Percentiles rank a stretch among this genome's conserved stretches.
Conservation (phyloP, 805 yeast genomes). For the Candida quercuum region DNA sequence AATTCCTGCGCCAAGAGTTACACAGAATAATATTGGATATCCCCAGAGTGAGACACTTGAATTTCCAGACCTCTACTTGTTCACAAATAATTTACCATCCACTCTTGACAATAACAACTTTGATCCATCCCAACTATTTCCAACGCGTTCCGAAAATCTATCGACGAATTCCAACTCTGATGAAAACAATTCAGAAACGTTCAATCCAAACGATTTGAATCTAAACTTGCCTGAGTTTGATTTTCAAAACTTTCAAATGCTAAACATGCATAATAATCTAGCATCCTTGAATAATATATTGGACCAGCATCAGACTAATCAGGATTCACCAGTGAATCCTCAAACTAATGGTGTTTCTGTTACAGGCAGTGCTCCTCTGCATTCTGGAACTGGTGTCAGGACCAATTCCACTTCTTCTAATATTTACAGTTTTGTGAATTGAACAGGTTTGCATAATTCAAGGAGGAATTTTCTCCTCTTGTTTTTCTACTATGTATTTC, state of each 20-base stretch:
- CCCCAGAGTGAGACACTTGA: constrained; percentile 9
- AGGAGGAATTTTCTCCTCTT: background rate
- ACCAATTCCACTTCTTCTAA: constrained; percentile 4
- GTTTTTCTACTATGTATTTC: background rate
- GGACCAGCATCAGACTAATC: too few relatives aligned
- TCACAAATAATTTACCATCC: constrained; percentile 21
- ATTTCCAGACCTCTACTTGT: constrained; percentile 24
- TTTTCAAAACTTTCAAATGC: constrained; percentile 17
- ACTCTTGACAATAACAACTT: constrained; percentile 10
- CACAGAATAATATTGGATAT: background rate
- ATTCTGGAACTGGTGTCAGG: too few relatives aligned
- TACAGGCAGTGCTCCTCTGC: too few relatives aligned
- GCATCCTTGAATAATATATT: constrained; percentile 18
- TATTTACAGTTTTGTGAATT: constrained; percentile 10
- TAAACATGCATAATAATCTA: constrained; percentile 20
- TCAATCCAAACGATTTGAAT: constrained; percentile 18
- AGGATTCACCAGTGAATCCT: too few relatives aligned
- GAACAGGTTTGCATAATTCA: background rate
- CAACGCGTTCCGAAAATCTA: too few relatives aligned
- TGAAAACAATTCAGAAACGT: constrained; percentile 10
- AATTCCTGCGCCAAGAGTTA: background rate
- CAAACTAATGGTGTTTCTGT: too few relatives aligned
- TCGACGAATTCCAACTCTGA: constrained; percentile 2
- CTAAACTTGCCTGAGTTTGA: constrained; percentile 23
- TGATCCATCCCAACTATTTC: constrained; percentile 24